Percentiles rank a stretch among this genome's conserved stretches.
phyloP scores from a whole-genome alignment of 768 basidiomycete species.

The Pisolithus tinctorius region DNA sequence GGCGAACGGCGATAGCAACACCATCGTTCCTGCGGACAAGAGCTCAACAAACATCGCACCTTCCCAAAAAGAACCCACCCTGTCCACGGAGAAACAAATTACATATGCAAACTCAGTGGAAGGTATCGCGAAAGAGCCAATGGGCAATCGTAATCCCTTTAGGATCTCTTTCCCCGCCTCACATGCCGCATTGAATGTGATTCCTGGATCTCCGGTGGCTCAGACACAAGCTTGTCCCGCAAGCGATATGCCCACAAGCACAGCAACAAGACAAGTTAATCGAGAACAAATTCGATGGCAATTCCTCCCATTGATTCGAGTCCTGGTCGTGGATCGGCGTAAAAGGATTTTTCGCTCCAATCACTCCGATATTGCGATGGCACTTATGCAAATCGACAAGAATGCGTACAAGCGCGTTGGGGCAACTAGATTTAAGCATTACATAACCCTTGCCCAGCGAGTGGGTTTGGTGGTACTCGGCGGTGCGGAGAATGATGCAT shows the following conservation, averaged over 20 bases:
- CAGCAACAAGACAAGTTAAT: neutral
- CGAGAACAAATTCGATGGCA: slow-evolving; percentile 11
- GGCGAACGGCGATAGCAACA: neutral
- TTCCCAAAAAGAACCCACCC: neutral
- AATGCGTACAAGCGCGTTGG: slow-evolving; percentile 21
- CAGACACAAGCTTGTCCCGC: no score
- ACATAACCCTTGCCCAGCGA: slow-evolving; percentile 20
- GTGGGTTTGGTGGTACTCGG: slow-evolving; percentile 23
- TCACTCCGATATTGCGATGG: slow-evolving; percentile 32
- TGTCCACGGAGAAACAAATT: neutral
- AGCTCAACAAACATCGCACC: neutral
- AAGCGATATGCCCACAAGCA: no score
- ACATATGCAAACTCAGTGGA: neutral
- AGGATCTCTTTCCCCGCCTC: neutral
- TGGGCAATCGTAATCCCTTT: neutral
- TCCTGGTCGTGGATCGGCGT: slow-evolving; percentile 15
- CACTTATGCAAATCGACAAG: slow-evolving; percentile 24
- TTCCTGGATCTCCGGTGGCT: neutral
- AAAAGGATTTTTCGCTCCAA: slow-evolving; percentile 29
- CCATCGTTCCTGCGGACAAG: neutral
- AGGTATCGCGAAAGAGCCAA: neutral
- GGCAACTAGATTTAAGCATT: slow-evolving; percentile 21
- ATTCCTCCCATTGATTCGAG: slow-evolving; percentile 26
- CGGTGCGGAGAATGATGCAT: slow-evolving; percentile 8
- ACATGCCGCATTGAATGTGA: neutral